Percentiles rank a stretch among this genome's conserved stretches.
phyloP scores from a whole-genome alignment of 2,329 filamentous ascomycete genomes.

The Sarocladiaceae sp. region DNA sequence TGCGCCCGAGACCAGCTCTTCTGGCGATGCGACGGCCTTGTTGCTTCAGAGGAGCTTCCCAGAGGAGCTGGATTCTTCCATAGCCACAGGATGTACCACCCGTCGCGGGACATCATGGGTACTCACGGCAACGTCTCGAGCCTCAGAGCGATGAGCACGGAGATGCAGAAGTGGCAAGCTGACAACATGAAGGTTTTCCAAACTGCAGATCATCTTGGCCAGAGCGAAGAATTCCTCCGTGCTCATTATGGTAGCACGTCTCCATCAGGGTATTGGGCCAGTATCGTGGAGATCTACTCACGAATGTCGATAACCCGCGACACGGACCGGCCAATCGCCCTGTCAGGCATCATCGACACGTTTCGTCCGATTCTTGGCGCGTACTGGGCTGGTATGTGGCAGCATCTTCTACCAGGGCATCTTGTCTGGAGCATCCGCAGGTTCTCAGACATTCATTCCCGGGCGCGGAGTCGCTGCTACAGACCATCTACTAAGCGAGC shows the following conservation, averaged over 20 bases:
- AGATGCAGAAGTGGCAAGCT: not conserved
- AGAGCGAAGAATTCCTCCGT: not conserved
- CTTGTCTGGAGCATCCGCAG: not conserved
- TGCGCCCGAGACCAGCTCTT: not conserved
- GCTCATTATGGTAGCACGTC: not conserved
- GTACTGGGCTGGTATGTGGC: not conserved
- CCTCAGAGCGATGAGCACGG: not conserved
- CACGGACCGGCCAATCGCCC: not conserved
- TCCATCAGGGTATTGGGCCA: not conserved
- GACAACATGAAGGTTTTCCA: not conserved
- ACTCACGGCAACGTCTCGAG: not conserved
- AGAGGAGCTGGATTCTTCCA: not conserved
- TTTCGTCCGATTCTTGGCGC: not conserved
- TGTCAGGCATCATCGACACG: not conserved
- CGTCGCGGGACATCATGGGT: not conserved
- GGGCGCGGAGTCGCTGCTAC: not conserved
- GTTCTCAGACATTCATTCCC: not conserved
- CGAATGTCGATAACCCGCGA: not conserved
- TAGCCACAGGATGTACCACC: not conserved
- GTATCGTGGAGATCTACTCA: not conserved
- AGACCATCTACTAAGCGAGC: not conserved
- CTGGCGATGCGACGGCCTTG: not conserved
- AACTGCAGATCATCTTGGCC: not conserved
- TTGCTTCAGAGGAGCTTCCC: not conserved
- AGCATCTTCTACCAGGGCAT: not conserved